Evolutionary conservation across 2,329 filamentous ascomycete species (phyloP), one percentile per base, ranked within the genome.

Genomic region (Penicillium sp.): DNA sequence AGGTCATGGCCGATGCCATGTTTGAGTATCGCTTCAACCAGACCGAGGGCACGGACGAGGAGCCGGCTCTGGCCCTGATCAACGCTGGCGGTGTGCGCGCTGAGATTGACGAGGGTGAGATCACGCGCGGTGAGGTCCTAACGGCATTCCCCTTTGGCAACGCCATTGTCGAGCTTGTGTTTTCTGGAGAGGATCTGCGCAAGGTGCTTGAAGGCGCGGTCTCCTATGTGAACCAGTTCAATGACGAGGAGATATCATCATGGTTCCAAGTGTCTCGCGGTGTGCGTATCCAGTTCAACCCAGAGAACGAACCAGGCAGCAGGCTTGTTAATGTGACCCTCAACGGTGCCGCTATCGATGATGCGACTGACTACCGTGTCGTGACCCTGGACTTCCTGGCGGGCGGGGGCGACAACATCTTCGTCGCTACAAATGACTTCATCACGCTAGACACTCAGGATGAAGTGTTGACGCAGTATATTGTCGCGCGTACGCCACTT

Each of bases 1-100:
- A 58, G 31, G 56, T 58, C 3, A 58, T 58, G 56, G 56, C 56
- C 17, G 56, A 58, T 15, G 56, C 56, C 19, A 58, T 58, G 56
- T 21, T 44, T 6, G 56, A 58, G 47, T 58, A 58, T 21, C 56
- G 56, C 21, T 19, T 45, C 1, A 58, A 58, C 47, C 56, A 30
- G 17, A 58, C 56, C 4, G 47, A 58, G 35, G 56, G 56, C 8
- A 58, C 47, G 4, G 47, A 58, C 26, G 46, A 49, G 38, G 19
- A 45, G 35, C 47, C 56, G 0, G 56, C 26, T n/a, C 35, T 58
- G 17, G 56, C 56, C 2, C 35, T 58, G 47, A 35, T 58, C n/a
- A 58, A 58, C 26, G 30, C 47, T 31, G 56, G 56, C 7, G 56
- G 56, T 4, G 35, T 58, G 3, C 46, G 56, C 5, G 56, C 56